A percentile compares a stretch with the other conserved stretches of the same genome.
phyloP scores from a whole-genome alignment of 257 asterid species.

The Petunia secreta region DNA sequence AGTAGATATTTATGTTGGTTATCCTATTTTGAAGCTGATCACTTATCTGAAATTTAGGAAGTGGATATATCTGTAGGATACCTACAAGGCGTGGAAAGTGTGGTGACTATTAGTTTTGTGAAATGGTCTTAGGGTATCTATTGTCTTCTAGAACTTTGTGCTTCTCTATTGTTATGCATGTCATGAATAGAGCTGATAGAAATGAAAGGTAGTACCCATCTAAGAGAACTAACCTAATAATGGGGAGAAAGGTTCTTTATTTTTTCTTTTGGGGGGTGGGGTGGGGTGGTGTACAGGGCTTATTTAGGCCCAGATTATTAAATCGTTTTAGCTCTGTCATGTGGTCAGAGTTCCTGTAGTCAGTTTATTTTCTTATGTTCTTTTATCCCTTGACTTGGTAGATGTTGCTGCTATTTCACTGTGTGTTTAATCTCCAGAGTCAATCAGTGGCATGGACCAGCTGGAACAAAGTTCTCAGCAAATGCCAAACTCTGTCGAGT shows the following conservation, averaged over 20 bases:
- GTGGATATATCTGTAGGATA: background rate
- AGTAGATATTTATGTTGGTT: background rate
- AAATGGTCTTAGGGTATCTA: background rate
- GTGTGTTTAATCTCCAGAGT: slow-evolving; percentile 46
- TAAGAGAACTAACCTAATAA: background rate
- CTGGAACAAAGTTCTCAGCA: slow-evolving; percentile 55
- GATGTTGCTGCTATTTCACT: slow-evolving; percentile 13
- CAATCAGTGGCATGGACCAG: slow-evolving; percentile 63
- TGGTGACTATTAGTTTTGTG: background rate
- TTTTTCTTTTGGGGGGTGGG: background rate
- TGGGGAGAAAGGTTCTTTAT: background rate
- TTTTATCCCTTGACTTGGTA: background rate
- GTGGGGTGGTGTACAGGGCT: background rate
- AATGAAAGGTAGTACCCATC: background rate
- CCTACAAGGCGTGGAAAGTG: background rate
- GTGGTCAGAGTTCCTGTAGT: slow-evolving; percentile 11
- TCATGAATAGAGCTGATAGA: background rate
- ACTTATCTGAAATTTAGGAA: background rate
- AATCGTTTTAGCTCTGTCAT: background rate
- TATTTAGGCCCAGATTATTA: background rate
- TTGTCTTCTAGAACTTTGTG: background rate
- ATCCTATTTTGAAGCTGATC: background rate
- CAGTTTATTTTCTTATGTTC: background rate
- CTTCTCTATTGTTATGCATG: background rate
- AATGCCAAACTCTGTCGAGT: slow-evolving; percentile 58